A percentile compares a stretch with the other conserved stretches of the same genome.
Conservation (phyloP, 441 rosid species). For the Corymbia citriodora region DNA sequence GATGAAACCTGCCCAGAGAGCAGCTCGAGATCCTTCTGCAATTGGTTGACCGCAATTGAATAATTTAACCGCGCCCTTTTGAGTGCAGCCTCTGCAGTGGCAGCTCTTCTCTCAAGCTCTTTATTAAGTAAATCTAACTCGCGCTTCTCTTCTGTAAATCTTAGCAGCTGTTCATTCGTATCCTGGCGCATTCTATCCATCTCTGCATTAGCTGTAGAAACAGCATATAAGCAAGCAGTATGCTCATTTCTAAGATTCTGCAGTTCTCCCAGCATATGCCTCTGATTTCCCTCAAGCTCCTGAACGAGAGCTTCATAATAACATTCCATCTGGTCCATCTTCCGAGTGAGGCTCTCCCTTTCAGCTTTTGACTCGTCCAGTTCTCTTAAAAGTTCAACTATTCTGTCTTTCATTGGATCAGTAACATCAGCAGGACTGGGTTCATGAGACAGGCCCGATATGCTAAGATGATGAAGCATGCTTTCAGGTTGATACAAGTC, state of each 20-base stretch:
- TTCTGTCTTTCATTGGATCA: slow-evolving; percentile 66
- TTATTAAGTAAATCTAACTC: slow-evolving; percentile 55
- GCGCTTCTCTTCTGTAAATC: slow-evolving; percentile 66
- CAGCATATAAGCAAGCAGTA: slow-evolving; percentile 62
- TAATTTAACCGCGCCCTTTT: slow-evolving; percentile 96
- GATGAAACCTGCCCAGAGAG: slow-evolving; percentile 93
- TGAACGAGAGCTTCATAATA: slow-evolving; percentile 94
- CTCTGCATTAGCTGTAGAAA: slow-evolving; percentile 74
- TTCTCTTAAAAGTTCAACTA: slow-evolving; percentile 81
- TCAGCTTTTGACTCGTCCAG: slow-evolving; percentile 92
- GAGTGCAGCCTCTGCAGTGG: slow-evolving; percentile 79
- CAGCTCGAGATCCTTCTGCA: slow-evolving; percentile 96
- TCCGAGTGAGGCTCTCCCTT: slow-evolving; percentile 76
- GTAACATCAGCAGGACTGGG: slow-evolving; percentile 50
- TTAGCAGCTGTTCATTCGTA: slow-evolving; percentile 55
- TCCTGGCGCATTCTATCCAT: slow-evolving; percentile 73
- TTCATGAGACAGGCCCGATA: slow-evolving; percentile 66
- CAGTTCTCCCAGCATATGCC: slow-evolving; percentile 86
- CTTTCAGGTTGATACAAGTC: slow-evolving; percentile 80
- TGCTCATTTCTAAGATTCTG: slow-evolving; percentile 92
- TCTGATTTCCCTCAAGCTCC: slow-evolving; percentile 98
- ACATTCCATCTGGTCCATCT: slow-evolving; percentile 99
- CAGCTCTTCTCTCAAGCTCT: slow-evolving; percentile 81
- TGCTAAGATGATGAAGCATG: slow-evolving; percentile 61
- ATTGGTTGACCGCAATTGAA: slow-evolving; percentile 90